phyloP scores from a whole-genome alignment of 176 grass and related monocot species.

The Oryza punctata region DNA sequence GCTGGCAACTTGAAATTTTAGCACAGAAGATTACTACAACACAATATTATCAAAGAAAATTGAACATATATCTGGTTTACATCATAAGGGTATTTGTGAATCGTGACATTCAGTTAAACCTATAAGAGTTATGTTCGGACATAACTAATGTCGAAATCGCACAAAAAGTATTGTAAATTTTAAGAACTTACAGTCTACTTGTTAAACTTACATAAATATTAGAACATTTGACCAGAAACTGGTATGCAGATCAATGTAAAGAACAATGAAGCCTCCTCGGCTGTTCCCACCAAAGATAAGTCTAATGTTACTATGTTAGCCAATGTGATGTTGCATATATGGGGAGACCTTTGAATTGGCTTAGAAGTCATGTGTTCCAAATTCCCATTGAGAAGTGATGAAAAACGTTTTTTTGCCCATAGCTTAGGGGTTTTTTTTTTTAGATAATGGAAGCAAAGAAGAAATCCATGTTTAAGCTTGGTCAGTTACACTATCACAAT shows the following conservation, averaged over 20 bases:
- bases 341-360: not conserved
- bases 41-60: not conserved
- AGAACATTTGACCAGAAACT: not conserved
- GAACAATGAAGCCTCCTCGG: not conserved
- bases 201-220: not conserved
- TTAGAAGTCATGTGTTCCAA: not conserved
- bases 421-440: not conserved
- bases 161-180: not conserved
- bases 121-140: not conserved
- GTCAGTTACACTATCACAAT: not conserved
- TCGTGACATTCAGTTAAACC: not conserved
- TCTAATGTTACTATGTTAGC: not conserved
- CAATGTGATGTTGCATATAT: not conserved
- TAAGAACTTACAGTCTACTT: not conserved
- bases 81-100: not conserved
- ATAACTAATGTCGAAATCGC: not conserved
- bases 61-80: not conserved
- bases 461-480: not conserved
- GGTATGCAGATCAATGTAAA: not conserved
- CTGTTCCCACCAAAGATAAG: not conserved
- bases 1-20: not conserved
- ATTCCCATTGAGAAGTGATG: not conserved
- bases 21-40: not conserved
- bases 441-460: not conserved
- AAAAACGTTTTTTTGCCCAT: not conserved